Base-by-base conservation (phyloP, 345 rosid genomes). In the Turritis glabra region DNA sequence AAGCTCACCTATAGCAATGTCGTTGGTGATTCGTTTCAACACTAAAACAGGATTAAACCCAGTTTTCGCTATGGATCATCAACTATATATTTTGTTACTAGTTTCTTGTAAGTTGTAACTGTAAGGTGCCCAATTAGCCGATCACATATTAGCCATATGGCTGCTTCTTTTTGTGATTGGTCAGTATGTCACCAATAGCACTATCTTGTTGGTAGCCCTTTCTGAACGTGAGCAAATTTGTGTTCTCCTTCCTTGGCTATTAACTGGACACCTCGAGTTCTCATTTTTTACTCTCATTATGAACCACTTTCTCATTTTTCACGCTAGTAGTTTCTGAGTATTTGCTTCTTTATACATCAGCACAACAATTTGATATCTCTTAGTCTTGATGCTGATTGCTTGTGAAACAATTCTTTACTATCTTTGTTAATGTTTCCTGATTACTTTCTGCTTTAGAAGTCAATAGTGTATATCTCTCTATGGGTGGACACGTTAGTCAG, bases 101-200 rank as follows among this genome's bases (percentile, higher is more conserved):
- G 5, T 41, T 18, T 29, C 9, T 7, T 14, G n/a, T 30, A 26
- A 26, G 3, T 41, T 14, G 21, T 65, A 3, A 8, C 14, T 53
- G 10, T 38, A 10, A 19, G 82, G 77, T 79, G 81, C 72, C 73
- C 65, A 82, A 80, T 84, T 80, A 75, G 84, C 81, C 79, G 77
- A 59, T 83, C 81, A 75, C 74, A 69, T 75, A 52, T 47, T 47
- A 54, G 79, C 67, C 58, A 27, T 43, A 41, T 56, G 62, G 75
- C 78, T 74, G 32, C 40, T 74, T 21, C 38, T 68, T 69, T 70
- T 78, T 81, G 81, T 72, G 82, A 78, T 80, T 83, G 81, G 80
- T 83, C 85, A 80, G 78, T 82, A 81, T 53, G 78, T 77, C 83
- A 78, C 85, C 82, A 38, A 84, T 14, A 81, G 5, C 29, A 62